A percentile compares a stretch with the other conserved stretches of the same genome.
Evolutionary conservation across 805 yeast species (phyloP).

Genomic region (Candida ficus): DNA sequence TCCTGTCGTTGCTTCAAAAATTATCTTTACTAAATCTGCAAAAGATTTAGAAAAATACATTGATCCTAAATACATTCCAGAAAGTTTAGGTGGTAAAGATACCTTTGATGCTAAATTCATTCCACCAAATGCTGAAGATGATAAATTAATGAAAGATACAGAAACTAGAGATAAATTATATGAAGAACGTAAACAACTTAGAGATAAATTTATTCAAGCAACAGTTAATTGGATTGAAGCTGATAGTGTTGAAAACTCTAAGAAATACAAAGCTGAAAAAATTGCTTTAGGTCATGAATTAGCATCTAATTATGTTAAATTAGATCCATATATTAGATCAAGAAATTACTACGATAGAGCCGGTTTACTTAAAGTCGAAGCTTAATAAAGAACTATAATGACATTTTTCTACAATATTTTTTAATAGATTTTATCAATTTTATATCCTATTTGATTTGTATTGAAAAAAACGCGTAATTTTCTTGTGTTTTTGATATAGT

Average conservation of each 20-base stretch:
- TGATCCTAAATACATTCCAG: slow-evolving; percentile 55
- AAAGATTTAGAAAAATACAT: slow-evolving; percentile 66
- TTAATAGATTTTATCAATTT: too few relatives aligned
- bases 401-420: too few relatives aligned
- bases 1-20: slow-evolving; percentile 92
- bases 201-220: slow-evolving; percentile 49
- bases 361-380: slow-evolving; percentile 34
- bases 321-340: slow-evolving; percentile 81
- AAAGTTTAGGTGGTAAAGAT: slow-evolving; percentile 71
- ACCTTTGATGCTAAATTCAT: slow-evolving; percentile 51
- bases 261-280: slow-evolving; percentile 47
- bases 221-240: slow-evolving; percentile 80
- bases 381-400: background rate
- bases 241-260: slow-evolving; percentile 43
- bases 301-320: slow-evolving; percentile 54
- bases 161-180: slow-evolving; percentile 41
- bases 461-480: too few relatives aligned
- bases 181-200: slow-evolving; percentile 50
- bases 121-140: slow-evolving; percentile 56
- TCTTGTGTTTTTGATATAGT: too few relatives aligned
- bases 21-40: slow-evolving; percentile 68
- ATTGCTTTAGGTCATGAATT: slow-evolving; percentile 46
- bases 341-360: slow-evolving; percentile 74
- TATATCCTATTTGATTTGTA: too few relatives aligned
- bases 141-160: slow-evolving; percentile 40